phyloP scores from a whole-genome alignment of 2,329 filamentous ascomycete species.

The Fusarium robinianum region DNA sequence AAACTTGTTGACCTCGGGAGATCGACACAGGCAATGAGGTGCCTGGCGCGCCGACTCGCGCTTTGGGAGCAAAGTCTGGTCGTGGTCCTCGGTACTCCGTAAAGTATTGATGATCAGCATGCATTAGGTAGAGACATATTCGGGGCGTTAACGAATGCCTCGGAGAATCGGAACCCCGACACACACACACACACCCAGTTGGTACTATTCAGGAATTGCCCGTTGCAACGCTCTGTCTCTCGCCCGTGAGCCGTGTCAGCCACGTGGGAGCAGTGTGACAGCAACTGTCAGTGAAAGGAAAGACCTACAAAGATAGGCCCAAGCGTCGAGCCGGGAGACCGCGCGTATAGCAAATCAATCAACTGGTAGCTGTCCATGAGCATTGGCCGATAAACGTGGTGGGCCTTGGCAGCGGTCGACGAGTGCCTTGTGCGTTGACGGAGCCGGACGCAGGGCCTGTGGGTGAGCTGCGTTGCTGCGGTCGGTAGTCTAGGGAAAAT shows the following conservation, averaged over 20 bases:
- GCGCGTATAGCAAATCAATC: conserved; percentile 13
- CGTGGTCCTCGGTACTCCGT: too few species aligned
- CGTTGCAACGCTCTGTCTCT: conserved; percentile 3
- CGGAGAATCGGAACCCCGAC: conserved; percentile 6
- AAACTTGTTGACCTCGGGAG: conserved; percentile 29
- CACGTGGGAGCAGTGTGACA: conserved; percentile 36
- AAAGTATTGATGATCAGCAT: conserved; percentile 20
- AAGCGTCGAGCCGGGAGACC: conserved; percentile 1
- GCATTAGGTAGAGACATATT: conserved; percentile 10
- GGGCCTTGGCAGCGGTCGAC: too few species aligned
- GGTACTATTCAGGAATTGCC: conserved; percentile 18
- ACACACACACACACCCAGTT: too few species aligned
- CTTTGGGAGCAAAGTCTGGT: conserved; percentile 3
- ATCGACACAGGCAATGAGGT: conserved; percentile 35
- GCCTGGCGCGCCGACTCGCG: conserved; percentile 30
- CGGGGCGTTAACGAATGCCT: conserved; percentile 13
- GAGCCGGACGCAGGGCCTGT: too few species aligned
- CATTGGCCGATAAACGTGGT: too few species aligned
- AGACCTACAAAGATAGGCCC: conserved; percentile 7
- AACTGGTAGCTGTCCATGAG: too few species aligned
- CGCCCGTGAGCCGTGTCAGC: conserved; percentile 17
- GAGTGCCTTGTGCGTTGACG: too few species aligned
- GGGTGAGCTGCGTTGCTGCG: too few species aligned
- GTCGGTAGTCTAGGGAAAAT: too few species aligned
- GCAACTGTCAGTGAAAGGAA: conserved; percentile 10